A percentile compares a stretch with the other conserved stretches of the same genome.
Evolutionary conservation across 495 filamentous ascomycete genomes (phyloP).

Genomic region (Aspergillus nanangensis): DNA sequence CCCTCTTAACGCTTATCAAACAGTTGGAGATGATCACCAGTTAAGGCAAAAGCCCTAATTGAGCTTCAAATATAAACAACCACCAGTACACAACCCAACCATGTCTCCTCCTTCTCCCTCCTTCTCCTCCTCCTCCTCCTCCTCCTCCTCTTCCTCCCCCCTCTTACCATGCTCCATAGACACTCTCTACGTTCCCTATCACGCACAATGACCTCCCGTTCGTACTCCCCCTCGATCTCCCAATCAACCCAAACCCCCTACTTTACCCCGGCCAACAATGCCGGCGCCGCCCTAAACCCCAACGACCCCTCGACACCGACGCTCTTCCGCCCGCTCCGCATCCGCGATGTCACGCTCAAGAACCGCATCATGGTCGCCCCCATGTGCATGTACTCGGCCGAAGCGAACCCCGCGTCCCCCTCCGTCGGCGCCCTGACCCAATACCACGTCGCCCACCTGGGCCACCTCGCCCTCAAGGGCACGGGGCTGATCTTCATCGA

Average conservation of each 20-base stretch:
- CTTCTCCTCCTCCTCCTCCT: too few species aligned
- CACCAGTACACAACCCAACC: too few species aligned
- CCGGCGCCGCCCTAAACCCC: conserved; percentile 45
- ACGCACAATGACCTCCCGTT: conserved; percentile 15
- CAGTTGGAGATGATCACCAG: too few species aligned
- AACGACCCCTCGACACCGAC: conserved; percentile 48
- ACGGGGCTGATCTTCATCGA: conserved; percentile 63
- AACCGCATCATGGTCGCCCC: conserved; percentile 62
- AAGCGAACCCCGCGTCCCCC: conserved; percentile 30
- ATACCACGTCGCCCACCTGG: conserved; percentile 64
- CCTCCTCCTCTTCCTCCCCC: not conserved
- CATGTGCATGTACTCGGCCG: conserved; percentile 64
- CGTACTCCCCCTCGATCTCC: conserved; percentile 11
- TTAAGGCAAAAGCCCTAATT: too few species aligned
- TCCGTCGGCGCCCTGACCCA: conserved; percentile 61
- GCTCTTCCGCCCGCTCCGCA: conserved; percentile 59
- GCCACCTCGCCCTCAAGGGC: conserved; percentile 60
- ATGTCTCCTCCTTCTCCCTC: too few species aligned
- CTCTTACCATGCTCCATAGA: not conserved
- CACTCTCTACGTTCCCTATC: not conserved
- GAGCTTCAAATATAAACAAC: too few species aligned
- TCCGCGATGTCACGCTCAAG: conserved; percentile 64
- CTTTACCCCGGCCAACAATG: conserved; percentile 56
- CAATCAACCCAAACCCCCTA: conserved; percentile 34
- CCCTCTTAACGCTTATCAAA: too few species aligned